A percentile compares a stretch with the other conserved stretches of the same genome.
Evolutionary conservation across 2,329 filamentous ascomycete genomes (phyloP).

Genomic region (Nemania bipapillata): DNA sequence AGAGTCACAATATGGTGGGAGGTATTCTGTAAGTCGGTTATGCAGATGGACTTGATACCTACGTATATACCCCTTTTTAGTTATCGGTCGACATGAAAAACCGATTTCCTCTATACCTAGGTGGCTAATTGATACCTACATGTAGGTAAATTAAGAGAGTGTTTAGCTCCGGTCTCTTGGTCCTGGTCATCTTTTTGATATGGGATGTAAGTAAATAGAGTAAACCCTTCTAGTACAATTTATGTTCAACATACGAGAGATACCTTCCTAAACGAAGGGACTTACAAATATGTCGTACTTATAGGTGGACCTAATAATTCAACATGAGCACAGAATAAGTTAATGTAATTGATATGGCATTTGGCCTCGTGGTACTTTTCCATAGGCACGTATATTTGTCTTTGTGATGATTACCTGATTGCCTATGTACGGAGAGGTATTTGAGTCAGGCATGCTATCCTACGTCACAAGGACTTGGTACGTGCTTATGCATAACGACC

Average conservation of each 20-base stretch:
- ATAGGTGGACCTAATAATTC: neutral
- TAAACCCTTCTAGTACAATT: neutral
- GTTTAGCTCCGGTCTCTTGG: neutral
- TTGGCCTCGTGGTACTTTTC: neutral
- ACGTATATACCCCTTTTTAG: neutral
- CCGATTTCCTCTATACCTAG: neutral
- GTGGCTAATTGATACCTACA: neutral
- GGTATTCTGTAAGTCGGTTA: neutral
- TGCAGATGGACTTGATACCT: neutral
- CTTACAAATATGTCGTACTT: too few relatives aligned
- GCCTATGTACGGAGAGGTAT: neutral
- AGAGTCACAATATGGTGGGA: neutral
- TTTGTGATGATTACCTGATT: neutral
- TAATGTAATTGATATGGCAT: too few relatives aligned
- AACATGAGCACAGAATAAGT: too few relatives aligned
- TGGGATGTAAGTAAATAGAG: neutral
- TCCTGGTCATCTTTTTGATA: neutral
- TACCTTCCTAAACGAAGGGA: neutral
- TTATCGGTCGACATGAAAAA: neutral
- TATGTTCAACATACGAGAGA: too few relatives aligned
- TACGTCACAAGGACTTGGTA: slow-evolving; percentile 19
- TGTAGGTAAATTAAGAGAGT: too few relatives aligned
- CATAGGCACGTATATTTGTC: neutral
- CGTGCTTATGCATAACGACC: slow-evolving; percentile 8
- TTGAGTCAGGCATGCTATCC: slow-evolving; percentile 2